Base-by-base conservation (phyloP, 2,329 filamentous ascomycete species). In the Trichoderma koningiopsis region DNA sequence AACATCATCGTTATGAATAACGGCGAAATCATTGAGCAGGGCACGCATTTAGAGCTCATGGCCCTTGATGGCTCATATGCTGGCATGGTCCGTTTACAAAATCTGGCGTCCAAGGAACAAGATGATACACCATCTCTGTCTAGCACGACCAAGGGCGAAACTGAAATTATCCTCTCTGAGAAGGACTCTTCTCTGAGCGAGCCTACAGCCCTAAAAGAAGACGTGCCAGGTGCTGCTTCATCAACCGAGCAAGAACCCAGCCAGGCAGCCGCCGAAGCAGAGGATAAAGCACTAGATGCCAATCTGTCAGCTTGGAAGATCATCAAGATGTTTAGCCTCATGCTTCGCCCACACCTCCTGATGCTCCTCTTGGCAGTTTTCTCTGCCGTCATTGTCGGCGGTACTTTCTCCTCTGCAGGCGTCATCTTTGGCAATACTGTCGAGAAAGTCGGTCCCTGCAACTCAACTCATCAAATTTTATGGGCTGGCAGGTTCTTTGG, bases 1-100 rank as follows among this genome's bases (percentile, higher is more conserved):
- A 86, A 88, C 70, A 92, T 92, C 69, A 81, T 92, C 24, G 89
- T 92, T 22, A 83, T 92, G 75, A 83, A 86, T 29, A 60, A 68
- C 16, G 81, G 90, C 0, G 77, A 83, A 59, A 84, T 90, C 4
- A 80, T 89, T 13, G 90, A 92, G 76, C 83, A 89, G 74, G 90
- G 90, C 0, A 88, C 83, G 0, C 89, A 92, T 68, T 80, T 87
- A 3, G 83, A 88, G 64, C 82, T 92, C 2, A 81, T 92, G 71
- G 77, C 80, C 2, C 77, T 81, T 13, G 76, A 87, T 6, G 78
- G 81, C 14, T 77, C 87, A 5, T 90, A 90, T 72, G 82, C 81
- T 8, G 80, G 81, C 40, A 82, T 90, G 65, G 86, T 89, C 3
- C 76, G 77, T 52, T 77, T 83, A 4, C 82, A 83, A 65, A 79